Evolutionary conservation across 306 rosid species (phyloP).

Genomic region (Fragaria nilgerrensis): DNA sequence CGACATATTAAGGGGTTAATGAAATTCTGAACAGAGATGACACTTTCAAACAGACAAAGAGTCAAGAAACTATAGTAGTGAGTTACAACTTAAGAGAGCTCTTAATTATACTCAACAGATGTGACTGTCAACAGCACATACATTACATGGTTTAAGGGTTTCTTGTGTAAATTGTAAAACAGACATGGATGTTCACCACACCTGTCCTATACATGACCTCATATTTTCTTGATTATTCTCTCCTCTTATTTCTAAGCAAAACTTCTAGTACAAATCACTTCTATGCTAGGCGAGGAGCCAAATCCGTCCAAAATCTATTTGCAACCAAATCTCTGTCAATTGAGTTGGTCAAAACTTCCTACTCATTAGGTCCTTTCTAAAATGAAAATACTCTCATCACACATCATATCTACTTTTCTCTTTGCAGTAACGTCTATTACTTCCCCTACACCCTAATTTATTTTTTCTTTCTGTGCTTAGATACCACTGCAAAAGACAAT

Average conservation of each 20-base stretch:
- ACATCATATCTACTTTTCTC: background rate
- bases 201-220: background rate
- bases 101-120: conserved; percentile 1
- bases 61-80: background rate
- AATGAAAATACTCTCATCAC: background rate
- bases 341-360: background rate
- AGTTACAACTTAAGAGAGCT: background rate
- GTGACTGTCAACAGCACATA: background rate
- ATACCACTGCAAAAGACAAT: background rate
- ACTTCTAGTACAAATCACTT: background rate
- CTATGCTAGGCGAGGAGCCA: background rate
- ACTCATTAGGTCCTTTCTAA: background rate
- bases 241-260: background rate
- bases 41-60: conserved; percentile 19
- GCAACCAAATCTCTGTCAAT: background rate
- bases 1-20: background rate
- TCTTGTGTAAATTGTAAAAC: background rate
- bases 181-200: background rate
- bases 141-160: background rate
- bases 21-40: background rate
- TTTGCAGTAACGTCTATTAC: background rate
- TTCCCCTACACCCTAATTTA: too few species aligned
- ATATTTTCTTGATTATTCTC: background rate
- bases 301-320: background rate
- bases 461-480: background rate